Base-by-base conservation (phyloP, 805 yeast genomes). In the Wickerhamia fluorescens region DNA sequence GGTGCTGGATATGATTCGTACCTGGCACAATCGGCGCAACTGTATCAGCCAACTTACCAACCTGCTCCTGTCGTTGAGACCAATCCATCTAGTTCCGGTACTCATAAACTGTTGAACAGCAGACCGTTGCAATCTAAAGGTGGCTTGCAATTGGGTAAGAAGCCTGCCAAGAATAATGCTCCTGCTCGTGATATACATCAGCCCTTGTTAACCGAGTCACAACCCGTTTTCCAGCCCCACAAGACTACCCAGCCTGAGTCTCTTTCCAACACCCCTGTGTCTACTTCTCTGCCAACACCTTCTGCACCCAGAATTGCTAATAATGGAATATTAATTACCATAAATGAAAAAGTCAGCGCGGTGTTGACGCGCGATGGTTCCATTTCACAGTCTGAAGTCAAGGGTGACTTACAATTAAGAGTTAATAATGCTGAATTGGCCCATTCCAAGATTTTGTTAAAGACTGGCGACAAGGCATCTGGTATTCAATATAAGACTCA, bases 331-430 rank as follows among this genome's bases (percentile, higher is more conserved):
- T 71, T 87, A 53, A 69, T 88, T 38, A 66, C 82, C 5, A 60
- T 86, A 25, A 77, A 75, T 49, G 97, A 89, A 59, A 76, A 78
- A 42, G 67, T 87, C 34, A 67, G 77, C 17, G 92, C 92, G 4
- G 78, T 77, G 42, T 68, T 89, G 36, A 61, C 80, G 8, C 78
- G 96, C 49, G 96, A 89, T 43, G 97, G 97, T 27, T 67, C 78
- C 0, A 54, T 83, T 30, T 31, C 42, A 13, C 59, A 75, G 13
- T 74, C 85, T 24, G 96, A 88, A 51, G 72, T 87, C 34, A 85
- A 85, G 57, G 97, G 98, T 56, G 94, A 83, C 43, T 66, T 89
- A 43, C 94, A 86, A 58, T 65, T 92, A 51, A 78, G 95, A 52
- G 76, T 92, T 39, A 87, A 81, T 53, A 73, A 87, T 46, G 64